A percentile compares a stretch with the other conserved stretches of the same genome.
Conservation (phyloP, 1,139 yeast genomes). For the Petasospora fabianii region DNA sequence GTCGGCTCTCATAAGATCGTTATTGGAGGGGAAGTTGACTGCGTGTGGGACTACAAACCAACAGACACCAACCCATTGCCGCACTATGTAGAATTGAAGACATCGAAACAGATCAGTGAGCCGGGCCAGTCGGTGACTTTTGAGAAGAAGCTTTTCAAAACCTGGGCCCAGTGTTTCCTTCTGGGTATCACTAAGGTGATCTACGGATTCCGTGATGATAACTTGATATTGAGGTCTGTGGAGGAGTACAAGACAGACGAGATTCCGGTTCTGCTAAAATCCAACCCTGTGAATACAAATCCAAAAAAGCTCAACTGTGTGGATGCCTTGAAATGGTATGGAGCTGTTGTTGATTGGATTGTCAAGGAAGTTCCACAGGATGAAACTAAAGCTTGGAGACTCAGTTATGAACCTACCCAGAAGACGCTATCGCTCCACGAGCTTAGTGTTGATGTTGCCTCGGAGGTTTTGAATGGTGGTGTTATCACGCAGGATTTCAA, state of each 20-base stretch:
- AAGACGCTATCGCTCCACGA: slow-evolving; percentile 37
- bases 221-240: slow-evolving; percentile 55
- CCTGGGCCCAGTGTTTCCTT: slow-evolving; percentile 94
- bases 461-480: slow-evolving; percentile 17
- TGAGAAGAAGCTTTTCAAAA: slow-evolving; percentile 66
- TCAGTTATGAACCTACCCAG: slow-evolving; percentile 38
- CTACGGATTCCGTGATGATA: slow-evolving; percentile 83
- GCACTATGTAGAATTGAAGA: slow-evolving; percentile 86
- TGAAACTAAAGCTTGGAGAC: slow-evolving; percentile 41
- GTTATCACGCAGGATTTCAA: slow-evolving; percentile 20
- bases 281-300: slow-evolving; percentile 30
- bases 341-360: slow-evolving; percentile 80
- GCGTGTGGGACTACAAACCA: slow-evolving; percentile 70
- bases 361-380: slow-evolving; percentile 51
- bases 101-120: slow-evolving; percentile 52
- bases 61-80: slow-evolving; percentile 42
- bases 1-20: slow-evolving; percentile 67
- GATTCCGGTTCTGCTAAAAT: slow-evolving; percentile 55
- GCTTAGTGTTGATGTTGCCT: slow-evolving; percentile 14
- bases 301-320: slow-evolving; percentile 62
- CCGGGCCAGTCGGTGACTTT: slow-evolving; percentile 55
- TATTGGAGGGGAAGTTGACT: slow-evolving; percentile 89
- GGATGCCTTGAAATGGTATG: slow-evolving; percentile 80
- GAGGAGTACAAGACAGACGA: slow-evolving; percentile 79
- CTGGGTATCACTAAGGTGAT: slow-evolving; percentile 75